Conservation (phyloP, 352 stramenopile species). For the Nothophytophthora sp. region DNA sequence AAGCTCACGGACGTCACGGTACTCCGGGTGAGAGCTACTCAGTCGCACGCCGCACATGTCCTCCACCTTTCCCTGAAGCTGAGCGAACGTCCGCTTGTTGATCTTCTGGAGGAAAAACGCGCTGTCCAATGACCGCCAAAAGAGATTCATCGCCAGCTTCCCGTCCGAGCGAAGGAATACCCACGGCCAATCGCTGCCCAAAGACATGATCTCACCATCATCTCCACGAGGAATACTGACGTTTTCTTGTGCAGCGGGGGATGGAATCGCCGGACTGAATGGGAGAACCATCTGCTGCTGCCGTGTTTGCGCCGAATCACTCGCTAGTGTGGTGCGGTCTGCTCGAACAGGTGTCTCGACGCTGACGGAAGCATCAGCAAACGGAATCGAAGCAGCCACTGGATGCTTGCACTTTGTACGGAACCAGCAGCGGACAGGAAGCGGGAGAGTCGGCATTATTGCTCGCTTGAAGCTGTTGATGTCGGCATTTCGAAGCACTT, state of each 20-base stretch:
- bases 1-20: conserved; percentile 35
- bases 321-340: neutral
- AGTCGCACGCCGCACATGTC: conserved; percentile 39
- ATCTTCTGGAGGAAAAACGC: conserved; percentile 64
- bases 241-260: neutral
- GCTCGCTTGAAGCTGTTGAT: conserved; percentile 28
- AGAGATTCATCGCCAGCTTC: conserved; percentile 85
- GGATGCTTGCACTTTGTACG: conserved; percentile 38
- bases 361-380: neutral
- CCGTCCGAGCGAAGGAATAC: conserved; percentile 77
- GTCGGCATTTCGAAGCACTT: conserved; percentile 31
- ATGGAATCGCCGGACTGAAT: neutral
- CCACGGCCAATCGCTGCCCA: conserved; percentile 79
- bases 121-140: conserved; percentile 74
- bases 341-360: neutral
- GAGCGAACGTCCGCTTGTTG: conserved; percentile 33
- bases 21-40: conserved; percentile 30
- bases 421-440: conserved; percentile 63
- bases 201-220: conserved; percentile 9
- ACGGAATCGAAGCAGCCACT: neutral
- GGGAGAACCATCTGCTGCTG: neutral
- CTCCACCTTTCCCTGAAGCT: conserved; percentile 33
- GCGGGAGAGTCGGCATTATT: conserved; percentile 32
- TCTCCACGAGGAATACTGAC: neutral
- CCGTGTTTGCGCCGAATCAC: neutral